phyloP scores from a whole-genome alignment of 345 rosid genomes.

The Capsella bursapastoris region DNA sequence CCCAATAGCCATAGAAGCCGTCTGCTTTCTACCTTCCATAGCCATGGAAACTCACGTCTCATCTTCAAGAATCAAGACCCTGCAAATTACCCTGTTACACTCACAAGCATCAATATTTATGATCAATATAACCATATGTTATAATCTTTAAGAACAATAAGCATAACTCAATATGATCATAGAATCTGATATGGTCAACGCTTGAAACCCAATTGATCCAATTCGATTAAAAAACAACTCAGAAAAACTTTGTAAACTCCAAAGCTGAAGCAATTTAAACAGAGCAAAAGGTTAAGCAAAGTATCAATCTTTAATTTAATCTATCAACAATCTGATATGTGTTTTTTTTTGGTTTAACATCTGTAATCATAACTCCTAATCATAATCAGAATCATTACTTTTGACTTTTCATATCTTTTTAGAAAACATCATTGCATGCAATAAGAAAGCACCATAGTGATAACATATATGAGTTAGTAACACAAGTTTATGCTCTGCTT shows the following conservation, averaged over 20 bases:
- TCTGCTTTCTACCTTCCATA: conserved; percentile 55
- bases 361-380: conserved; percentile 15
- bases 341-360: background rate
- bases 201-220: background rate
- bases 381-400: conserved; percentile 7
- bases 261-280: conserved; percentile 24
- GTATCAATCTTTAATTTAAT: no score
- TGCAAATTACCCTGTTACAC: background rate
- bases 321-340: no score
- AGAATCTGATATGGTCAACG: conserved; percentile 18
- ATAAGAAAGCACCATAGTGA: conserved; percentile 1
- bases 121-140: background rate
- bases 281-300: conserved; percentile 1
- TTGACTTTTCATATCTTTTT: conserved; percentile 12
- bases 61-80: conserved; percentile 39
- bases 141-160: conserved; percentile 6
- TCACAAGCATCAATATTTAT: conserved; percentile 1
- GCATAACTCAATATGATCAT: background rate
- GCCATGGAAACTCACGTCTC: conserved; percentile 56
- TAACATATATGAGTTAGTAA: background rate
- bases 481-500: conserved; percentile 2
- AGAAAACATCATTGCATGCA: conserved; percentile 45
- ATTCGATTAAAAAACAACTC: background rate
- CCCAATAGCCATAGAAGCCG: conserved; percentile 65
- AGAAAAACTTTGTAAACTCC: background rate